A percentile compares a stretch with the other conserved stretches of the same genome.
Conservation (phyloP, 768 basidiomycete genomes). For the Floccularia luteovirens region DNA sequence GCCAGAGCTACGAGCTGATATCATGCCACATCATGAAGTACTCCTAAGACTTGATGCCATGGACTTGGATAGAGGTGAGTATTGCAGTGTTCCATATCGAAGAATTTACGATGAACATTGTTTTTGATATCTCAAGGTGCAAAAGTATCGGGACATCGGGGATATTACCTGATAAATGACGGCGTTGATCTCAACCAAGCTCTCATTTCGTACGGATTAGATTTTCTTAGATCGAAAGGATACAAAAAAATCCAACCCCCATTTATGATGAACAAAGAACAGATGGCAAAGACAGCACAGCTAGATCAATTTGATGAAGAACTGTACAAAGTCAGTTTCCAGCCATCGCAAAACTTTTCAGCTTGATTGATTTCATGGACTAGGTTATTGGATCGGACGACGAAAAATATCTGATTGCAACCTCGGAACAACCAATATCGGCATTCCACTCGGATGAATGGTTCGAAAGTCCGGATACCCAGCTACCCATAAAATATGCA, state of each 20-base stretch:
- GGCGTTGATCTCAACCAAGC: constrained; percentile 98
- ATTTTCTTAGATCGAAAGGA: constrained; percentile 74
- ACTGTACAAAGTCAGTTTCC: constrained; percentile 78
- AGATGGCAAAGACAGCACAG: constrained; percentile 97
- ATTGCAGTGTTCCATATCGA: background rate
- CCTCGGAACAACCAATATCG: constrained; percentile 98
- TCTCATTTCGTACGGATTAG: constrained; percentile 87
- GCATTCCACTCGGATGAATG: constrained; percentile 94
- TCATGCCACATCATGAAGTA: constrained; percentile 98
- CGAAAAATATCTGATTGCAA: constrained; percentile 98
- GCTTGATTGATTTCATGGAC: background rate
- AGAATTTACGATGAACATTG: background rate
- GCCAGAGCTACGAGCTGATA: constrained; percentile 62
- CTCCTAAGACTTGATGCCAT: constrained; percentile 89
- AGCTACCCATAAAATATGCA: constrained; percentile 88
- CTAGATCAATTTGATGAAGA: constrained; percentile 98
- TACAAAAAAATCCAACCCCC: constrained; percentile 97
- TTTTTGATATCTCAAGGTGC: constrained; percentile 44
- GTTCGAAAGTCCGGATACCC: constrained; percentile 89
- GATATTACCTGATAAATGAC: constrained; percentile 93
- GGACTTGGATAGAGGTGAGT: constrained; percentile 91
- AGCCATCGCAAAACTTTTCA: background rate
- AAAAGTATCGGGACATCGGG: constrained; percentile 92
- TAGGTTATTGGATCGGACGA: constrained; percentile 88
- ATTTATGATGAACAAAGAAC: constrained; percentile 97